Evolutionary conservation across 768 basidiomycete genomes (phyloP).

Genomic region (Tylopilus intermedius): DNA sequence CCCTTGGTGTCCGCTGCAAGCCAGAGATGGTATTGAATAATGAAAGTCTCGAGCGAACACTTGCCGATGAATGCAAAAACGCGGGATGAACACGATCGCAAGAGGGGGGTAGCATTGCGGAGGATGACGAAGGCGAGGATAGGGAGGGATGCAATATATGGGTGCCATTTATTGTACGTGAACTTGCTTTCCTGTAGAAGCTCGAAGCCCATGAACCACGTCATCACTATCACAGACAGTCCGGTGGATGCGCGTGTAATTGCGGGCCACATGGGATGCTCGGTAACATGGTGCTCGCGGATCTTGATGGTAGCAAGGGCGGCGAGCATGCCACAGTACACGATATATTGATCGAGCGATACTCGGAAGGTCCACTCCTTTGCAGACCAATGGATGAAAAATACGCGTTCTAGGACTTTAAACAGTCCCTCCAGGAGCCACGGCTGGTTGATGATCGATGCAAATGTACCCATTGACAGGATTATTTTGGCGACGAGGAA

Average conservation of each 20-base stretch:
- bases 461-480: constrained; percentile 57
- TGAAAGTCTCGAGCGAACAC: constrained; percentile 88
- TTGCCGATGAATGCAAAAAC: constrained; percentile 78
- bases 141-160: constrained; percentile 77
- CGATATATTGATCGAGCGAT: constrained; percentile 83
- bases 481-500: constrained; percentile 71
- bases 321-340: constrained; percentile 80
- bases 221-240: constrained; percentile 47
- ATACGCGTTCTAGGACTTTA: constrained; percentile 54
- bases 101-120: constrained; percentile 66
- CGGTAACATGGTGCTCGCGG: constrained; percentile 65
- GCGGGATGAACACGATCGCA: constrained; percentile 66
- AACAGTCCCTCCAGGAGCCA: constrained; percentile 67
- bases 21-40: constrained; percentile 88
- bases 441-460: constrained; percentile 58
- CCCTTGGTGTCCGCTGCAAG: constrained; percentile 81
- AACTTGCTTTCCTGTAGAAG: constrained; percentile 73
- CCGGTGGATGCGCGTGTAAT: constrained; percentile 44
- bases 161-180: constrained; percentile 82
- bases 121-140: constrained; percentile 68
- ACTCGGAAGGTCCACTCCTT: constrained; percentile 87
- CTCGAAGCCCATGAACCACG: constrained; percentile 85
- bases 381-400: constrained; percentile 78
- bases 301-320: constrained; percentile 71
- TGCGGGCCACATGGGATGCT: constrained; percentile 62